Evolutionary conservation across 495 filamentous ascomycete species (phyloP).

Genomic region (Astrothelium subdiscretum): DNA sequence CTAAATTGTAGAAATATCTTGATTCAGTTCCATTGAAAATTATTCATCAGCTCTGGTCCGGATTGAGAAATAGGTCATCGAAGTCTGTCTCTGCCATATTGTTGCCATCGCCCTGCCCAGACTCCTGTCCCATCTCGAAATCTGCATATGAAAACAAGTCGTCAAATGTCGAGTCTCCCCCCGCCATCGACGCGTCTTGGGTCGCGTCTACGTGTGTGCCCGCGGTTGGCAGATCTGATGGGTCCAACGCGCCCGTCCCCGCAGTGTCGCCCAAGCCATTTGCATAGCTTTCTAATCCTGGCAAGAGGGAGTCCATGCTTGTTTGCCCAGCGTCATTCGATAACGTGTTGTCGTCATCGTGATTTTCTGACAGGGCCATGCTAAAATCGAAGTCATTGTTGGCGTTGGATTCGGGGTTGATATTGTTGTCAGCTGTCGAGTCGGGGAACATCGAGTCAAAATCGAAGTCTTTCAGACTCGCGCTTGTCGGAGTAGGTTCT

Average conservation of each 20-base stretch:
- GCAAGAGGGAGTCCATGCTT: constrained; percentile 3
- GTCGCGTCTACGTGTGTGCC: neutral
- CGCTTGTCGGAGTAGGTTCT: neutral
- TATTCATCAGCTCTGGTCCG: neutral
- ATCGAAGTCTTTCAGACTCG: neutral
- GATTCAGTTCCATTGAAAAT: neutral
- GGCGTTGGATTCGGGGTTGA: neutral
- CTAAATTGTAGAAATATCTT: constrained; percentile 12
- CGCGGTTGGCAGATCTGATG: neutral
- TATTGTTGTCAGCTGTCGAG: neutral
- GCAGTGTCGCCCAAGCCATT: neutral
- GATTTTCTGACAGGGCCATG: neutral
- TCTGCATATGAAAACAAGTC: constrained; percentile 2
- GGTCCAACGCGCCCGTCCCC: neutral
- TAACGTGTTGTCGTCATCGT: neutral
- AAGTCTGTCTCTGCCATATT: neutral
- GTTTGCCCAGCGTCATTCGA: neutral
- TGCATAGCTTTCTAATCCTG: constrained; percentile 8
- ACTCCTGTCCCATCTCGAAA: neutral
- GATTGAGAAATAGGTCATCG: neutral
- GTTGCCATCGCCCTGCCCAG: neutral
- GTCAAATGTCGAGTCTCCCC: constrained; percentile 4
- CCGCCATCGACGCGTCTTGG: neutral
- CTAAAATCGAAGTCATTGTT: constrained; percentile 1
- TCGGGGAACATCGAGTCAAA: constrained; percentile 3